A percentile compares a stretch with the other conserved stretches of the same genome.
phyloP scores from a whole-genome alignment of 371 early-diverging fungal genomes.

The Rhizopus stolonifer region DNA sequence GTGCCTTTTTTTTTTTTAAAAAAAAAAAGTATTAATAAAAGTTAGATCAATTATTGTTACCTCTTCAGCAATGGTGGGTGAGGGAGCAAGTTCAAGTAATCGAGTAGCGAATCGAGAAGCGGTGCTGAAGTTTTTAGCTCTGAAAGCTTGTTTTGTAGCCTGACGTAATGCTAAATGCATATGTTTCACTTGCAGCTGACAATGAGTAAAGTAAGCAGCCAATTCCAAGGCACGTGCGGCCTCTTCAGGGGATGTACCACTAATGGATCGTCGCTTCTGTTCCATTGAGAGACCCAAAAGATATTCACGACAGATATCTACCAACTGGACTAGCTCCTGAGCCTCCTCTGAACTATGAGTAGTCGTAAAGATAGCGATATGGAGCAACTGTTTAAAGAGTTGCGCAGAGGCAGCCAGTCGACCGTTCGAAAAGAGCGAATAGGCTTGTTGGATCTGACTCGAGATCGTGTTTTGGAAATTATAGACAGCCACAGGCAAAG shows the following conservation, averaged over 20 bases:
- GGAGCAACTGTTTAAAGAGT: constrained; percentile 75
- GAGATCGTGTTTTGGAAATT: constrained; percentile 52
- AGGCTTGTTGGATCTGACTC: constrained; percentile 74
- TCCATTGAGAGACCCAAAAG: constrained; percentile 85
- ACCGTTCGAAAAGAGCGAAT: constrained; percentile 71
- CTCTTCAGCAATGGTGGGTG: constrained; percentile 72
- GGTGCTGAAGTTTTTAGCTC: constrained; percentile 77
- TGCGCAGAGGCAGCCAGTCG: constrained; percentile 75
- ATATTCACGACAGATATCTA: constrained; percentile 88
- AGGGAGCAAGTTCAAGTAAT: constrained; percentile 84
- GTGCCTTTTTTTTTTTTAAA: constrained; percentile 75
- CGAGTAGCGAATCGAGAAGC: constrained; percentile 85
- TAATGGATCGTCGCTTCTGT: constrained; percentile 65
- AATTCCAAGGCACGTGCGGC: constrained; percentile 80
- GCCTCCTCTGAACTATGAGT: constrained; percentile 59
- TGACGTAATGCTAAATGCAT: constrained; percentile 77
- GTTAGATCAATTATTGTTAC: constrained; percentile 29
- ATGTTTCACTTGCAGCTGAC: constrained; percentile 86
- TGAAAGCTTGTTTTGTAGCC: constrained; percentile 82
- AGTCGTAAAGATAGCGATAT: constrained; percentile 69
- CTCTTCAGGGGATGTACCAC: constrained; percentile 46
- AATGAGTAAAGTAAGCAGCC: constrained; percentile 93
- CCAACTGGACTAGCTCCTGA: constrained; percentile 75
- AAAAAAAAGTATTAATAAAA: no score
- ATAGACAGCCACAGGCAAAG: constrained; percentile 57